These are phyloP conservation scores for Fusarium sp. DNA, from an alignment of 2,329 filamentous ascomycete genomes.

Conservation along the genomic window DNA sequence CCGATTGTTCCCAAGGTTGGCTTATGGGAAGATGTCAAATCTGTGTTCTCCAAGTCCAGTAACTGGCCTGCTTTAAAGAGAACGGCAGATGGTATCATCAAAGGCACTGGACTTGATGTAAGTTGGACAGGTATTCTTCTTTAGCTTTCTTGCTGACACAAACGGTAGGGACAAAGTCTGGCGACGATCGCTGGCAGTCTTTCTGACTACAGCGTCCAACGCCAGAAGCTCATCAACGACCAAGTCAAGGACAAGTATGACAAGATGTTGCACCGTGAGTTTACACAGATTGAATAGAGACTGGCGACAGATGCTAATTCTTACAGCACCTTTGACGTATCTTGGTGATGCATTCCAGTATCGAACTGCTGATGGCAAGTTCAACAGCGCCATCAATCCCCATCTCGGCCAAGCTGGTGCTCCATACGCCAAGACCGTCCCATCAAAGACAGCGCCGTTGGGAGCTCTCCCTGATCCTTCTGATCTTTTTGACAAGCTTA, in stretches of 20 bases:
- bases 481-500: constrained; percentile 49
- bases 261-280: constrained; percentile 36
- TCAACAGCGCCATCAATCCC: constrained; percentile 46
- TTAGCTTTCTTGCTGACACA: not conserved
- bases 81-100: not conserved
- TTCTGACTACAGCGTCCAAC: constrained; percentile 1
- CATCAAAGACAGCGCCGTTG: constrained; percentile 39
- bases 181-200: constrained; percentile 1
- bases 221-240: constrained; percentile 9
- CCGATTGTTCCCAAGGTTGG: not conserved
- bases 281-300: accelerated
- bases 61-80: constrained; percentile 1
- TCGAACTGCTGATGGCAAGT: constrained; percentile 45
- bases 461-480: constrained; percentile 47
- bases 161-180: not conserved
- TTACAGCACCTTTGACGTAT: constrained; percentile 28
- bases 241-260: constrained; percentile 39
- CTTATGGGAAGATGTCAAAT: not conserved
- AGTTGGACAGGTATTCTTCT: accelerated
- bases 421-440: constrained; percentile 48
- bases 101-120: not conserved
- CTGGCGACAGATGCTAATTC: not conserved
- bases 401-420: constrained; percentile 48
- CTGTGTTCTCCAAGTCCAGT: not conserved
- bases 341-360: constrained; percentile 43